Percentiles rank a stretch among this genome's conserved stretches.
phyloP scores from a whole-genome alignment of 2,329 filamentous ascomycete species.

The Epichloe gansuensis region DNA sequence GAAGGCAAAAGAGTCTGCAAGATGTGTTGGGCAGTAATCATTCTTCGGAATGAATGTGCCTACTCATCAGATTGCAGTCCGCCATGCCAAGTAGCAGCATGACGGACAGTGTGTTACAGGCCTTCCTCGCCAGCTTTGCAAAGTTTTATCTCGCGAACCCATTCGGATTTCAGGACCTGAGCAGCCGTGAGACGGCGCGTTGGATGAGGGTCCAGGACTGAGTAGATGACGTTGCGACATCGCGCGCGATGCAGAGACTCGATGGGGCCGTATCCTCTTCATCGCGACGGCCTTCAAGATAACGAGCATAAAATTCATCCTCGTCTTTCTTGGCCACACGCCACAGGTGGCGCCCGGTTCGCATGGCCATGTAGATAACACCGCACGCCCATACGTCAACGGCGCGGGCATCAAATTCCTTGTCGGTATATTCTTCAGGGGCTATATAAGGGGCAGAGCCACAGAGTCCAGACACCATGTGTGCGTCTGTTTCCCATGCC shows the following conservation, averaged over 20 bases:
- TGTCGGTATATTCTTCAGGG: slow-evolving; percentile 89
- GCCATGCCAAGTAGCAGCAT: slow-evolving; percentile 16
- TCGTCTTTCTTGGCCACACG: slow-evolving; percentile 93
- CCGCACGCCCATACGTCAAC: slow-evolving; percentile 98
- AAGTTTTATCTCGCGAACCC: slow-evolving; percentile 94
- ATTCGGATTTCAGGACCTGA: slow-evolving; percentile 95
- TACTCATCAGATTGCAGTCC: slow-evolving; percentile 15
- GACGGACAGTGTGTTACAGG: slow-evolving; percentile 41
- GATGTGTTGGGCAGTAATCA: slow-evolving; percentile 9
- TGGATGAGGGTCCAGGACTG: slow-evolving; percentile 90
- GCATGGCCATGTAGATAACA: slow-evolving; percentile 99
- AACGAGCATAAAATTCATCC: slow-evolving; percentile 92
- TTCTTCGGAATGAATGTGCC: slow-evolving; percentile 1
- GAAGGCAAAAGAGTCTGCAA: slow-evolving; percentile 13
- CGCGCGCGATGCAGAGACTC: slow-evolving; percentile 89
- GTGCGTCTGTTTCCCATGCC: slow-evolving; percentile 97
- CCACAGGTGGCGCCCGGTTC: slow-evolving; percentile 91
- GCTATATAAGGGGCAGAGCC: slow-evolving; percentile 96
- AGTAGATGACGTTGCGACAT: slow-evolving; percentile 98
- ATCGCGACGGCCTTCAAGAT: slow-evolving; percentile 82
- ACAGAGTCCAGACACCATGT: slow-evolving; percentile 95
- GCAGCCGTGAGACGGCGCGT: slow-evolving; percentile 85
- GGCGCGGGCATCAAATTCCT: slow-evolving; percentile 93
- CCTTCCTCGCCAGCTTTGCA: slow-evolving; percentile 96
- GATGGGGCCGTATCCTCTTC: slow-evolving; percentile 92